Base-by-base conservation (phyloP, 2,329 filamentous ascomycete species). In the Pestalotiopsis sp. region DNA sequence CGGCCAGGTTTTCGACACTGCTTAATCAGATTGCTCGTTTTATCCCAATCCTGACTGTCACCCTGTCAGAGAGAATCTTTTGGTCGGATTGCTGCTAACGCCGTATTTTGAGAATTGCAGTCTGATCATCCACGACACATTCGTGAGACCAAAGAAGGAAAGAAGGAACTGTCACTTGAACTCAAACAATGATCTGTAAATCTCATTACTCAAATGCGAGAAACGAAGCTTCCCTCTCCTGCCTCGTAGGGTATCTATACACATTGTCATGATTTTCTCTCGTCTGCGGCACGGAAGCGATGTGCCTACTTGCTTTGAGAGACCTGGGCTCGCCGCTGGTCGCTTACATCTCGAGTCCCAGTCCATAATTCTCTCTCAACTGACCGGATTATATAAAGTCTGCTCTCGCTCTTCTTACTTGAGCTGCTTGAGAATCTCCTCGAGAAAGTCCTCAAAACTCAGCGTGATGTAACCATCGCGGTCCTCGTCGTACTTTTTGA, bases 401-500 rank as follows among this genome's bases (percentile, higher is more conserved):
- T 52, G 17, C 45, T 17, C 13, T 3, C 25, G 11, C 23, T 59
- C 12, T 4, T 0, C 23, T 49, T 31, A 89, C 81, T 85, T 88
- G 70, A 90, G 79, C 80, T 90, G 88, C 78, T 87, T 87, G 72
- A 90, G 74, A 71, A 90, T 90, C 81, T 90, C 91, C 49, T 90
- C 91, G 77, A 94, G 82, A 79, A 94, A 94, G 75, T 94, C 92
- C 82, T 94, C 92, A 75, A 95, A 95, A 78, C 91, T 93, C 67
- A 95, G 81, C 4, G 92, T 95, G 74, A 95, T 93, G 79, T 95
- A 98, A 1, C 96, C 96, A 81, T 98, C 96, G 57, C 96, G 89
- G 80, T 99, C 96, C 76, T 97, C 93, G 75, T 99, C 96, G 80
- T 98, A 99, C 82, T 95, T 95, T 87, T 99, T 99, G 80, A 99